These are phyloP conservation scores for Vachellia collinsii DNA, from an alignment of 306 rosid species.

Conservation along the genomic window DNA sequence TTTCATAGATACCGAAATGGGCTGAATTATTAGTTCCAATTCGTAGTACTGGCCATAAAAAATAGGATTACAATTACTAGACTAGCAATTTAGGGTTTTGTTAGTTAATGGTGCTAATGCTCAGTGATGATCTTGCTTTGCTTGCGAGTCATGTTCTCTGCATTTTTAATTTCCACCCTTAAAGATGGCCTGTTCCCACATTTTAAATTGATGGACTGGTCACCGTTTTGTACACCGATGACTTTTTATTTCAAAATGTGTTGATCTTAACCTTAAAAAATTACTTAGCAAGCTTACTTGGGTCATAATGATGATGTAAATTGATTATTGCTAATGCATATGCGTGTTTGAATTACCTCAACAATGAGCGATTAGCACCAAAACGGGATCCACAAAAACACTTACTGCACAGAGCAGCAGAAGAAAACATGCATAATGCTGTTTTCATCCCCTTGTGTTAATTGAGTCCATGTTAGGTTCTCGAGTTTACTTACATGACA, in stretches of 20 bases:
- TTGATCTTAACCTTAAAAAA: not conserved
- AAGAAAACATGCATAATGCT: no score
- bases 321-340: not conserved
- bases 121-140: not conserved
- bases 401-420: no score
- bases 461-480: no score
- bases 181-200: not conserved
- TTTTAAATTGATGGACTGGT: not conserved
- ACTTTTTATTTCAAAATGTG: not conserved
- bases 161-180: not conserved
- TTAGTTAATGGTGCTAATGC: no score
- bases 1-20: not conserved
- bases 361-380: not conserved
- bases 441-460: no score
- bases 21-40: not conserved
- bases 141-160: not conserved
- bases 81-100: not conserved
- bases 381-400: not conserved
- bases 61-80: no score
- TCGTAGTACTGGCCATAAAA: not conserved
- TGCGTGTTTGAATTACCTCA: not conserved
- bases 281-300: not conserved
- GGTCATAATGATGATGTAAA: no score
- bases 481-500: no score
- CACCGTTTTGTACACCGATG: not conserved